Evolutionary conservation across 441 rosid genomes (phyloP).

Genomic region (Eugenia klotzschiana): DNA sequence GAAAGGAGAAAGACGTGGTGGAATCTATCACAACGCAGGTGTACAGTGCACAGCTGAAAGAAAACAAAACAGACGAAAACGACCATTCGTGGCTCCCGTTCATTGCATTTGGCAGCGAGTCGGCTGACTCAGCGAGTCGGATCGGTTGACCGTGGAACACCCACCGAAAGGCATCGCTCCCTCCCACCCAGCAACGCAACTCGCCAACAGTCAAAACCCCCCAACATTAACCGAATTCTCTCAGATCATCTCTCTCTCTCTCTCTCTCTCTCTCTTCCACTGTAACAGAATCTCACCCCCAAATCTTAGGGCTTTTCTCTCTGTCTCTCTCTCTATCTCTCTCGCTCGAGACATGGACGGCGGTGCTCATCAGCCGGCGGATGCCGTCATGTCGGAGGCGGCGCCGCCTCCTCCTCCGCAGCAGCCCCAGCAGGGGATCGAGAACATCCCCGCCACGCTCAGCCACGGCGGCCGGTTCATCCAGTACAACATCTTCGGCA

Average conservation of each 20-base stretch:
- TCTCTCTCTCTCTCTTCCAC: not conserved
- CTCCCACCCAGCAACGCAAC: not conserved
- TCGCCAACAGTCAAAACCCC: not conserved
- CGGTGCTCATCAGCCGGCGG: slow-evolving; percentile 21
- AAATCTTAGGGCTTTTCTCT: not conserved
- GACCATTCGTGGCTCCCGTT: not conserved
- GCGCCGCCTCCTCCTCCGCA: not conserved
- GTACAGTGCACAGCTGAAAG: not conserved
- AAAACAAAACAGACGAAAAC: not conserved
- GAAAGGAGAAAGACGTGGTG: not conserved
- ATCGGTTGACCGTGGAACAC: not conserved
- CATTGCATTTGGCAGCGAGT: not conserved
- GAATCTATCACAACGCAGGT: not conserved
- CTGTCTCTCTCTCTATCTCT: not conserved
- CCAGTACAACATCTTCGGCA: slow-evolving; percentile 84
- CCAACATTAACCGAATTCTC: not conserved
- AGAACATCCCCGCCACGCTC: slow-evolving; percentile 63
- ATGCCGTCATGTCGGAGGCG: slow-evolving; percentile 7
- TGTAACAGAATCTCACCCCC: not conserved
- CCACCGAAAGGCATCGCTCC: not conserved
- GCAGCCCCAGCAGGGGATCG: slow-evolving; percentile 26
- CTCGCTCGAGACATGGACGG: slow-evolving; percentile 18
- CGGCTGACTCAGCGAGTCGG: not conserved
- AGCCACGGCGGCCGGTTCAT: slow-evolving; percentile 86
- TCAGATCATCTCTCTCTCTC: not conserved